Evolutionary conservation across 495 filamentous ascomycete genomes (phyloP), one percentile per base, ranked within the genome.

Genomic region (Xanthoparmelia taractica): DNA sequence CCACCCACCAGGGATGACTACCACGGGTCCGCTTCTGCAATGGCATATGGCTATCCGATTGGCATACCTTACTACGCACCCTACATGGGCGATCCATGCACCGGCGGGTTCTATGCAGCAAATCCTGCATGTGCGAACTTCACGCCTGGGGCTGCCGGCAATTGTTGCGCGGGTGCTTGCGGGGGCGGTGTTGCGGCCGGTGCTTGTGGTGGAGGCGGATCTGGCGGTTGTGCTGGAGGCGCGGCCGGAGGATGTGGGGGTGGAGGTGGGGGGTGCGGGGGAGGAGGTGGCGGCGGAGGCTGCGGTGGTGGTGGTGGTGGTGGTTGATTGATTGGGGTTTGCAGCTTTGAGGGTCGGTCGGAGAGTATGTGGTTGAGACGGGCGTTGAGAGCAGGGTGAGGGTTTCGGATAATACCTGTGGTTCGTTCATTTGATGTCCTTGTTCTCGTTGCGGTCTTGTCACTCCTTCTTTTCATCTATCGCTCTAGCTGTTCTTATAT

Each of bases 161-260:
- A 77, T 58, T 81, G 80, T 67, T 76, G 72, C 43, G 69, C 73
- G 13, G 79, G 80, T 15, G 75, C 76, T 38, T 82, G 83, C 72
- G 81, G 77, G 0, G 83, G 76, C 18, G 79, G 71, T 2, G 82
- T 78, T n/a, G 81, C 82, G 18, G 79, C 79, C 43, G 81, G 83
- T 1, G 72, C 73, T 13, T 80, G 80, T 66, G 79, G 76, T 63
- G 80, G 80, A 27, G 70, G 68, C 3, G 76, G 75, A 20, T 72
- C 73, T 8, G 69, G 71, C 15, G 76, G 73, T 17, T 74, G 76
- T 43, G 71, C 75, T 58, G 74, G 75, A 38, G 77, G 80, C 68
- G 75, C 77, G 60, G 73, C 68, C 41, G 72, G 64, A 52, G 78
- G 77, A 2, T 71, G 66, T 20, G 68, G 72, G 56, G 71, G 69